Percentiles rank a stretch among this genome's conserved stretches.
phyloP scores from a whole-genome alignment of 2,329 filamentous ascomycete species.

The Colletotrichum lupini region DNA sequence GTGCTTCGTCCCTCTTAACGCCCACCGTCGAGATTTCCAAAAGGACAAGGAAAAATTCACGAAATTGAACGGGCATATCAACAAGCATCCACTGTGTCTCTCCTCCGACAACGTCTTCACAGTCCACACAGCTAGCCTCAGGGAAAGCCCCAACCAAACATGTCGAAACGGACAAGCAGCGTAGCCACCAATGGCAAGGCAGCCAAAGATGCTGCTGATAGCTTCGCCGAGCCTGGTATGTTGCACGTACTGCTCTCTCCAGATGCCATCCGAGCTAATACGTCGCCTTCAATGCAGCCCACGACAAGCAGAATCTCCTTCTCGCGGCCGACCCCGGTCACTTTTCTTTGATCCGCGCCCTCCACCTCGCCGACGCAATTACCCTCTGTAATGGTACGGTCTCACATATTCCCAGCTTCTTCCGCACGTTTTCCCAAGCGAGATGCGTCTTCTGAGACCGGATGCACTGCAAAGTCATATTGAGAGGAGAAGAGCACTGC shows the following conservation, averaged over 20 bases:
- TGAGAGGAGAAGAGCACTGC: neutral
- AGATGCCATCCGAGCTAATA: neutral
- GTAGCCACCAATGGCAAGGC: slow-evolving; percentile 59
- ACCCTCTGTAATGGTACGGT: slow-evolving; percentile 81
- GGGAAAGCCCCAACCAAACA: slow-evolving; percentile 45
- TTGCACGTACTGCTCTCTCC: slow-evolving; percentile 18
- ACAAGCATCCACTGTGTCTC: neutral
- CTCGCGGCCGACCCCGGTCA: slow-evolving; percentile 77
- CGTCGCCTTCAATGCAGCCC: slow-evolving; percentile 53
- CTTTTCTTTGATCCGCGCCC: slow-evolving; percentile 75
- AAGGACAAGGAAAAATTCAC: neutral
- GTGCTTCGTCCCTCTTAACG: neutral
- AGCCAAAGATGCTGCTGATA: slow-evolving; percentile 43
- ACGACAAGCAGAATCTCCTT: slow-evolving; percentile 82
- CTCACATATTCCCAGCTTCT: neutral
- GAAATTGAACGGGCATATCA: neutral
- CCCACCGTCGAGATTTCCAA: neutral
- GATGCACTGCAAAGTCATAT: neutral
- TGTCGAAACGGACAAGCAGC: slow-evolving; percentile 72
- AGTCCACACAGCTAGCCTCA: neutral
- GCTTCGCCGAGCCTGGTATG: slow-evolving; percentile 48
- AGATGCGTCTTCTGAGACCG: neutral
- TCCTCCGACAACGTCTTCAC: no score
- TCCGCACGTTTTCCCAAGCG: neutral
- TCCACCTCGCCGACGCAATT: slow-evolving; percentile 86